Evolutionary conservation across 306 rosid species (phyloP).

Genomic region (Rosa persica): DNA sequence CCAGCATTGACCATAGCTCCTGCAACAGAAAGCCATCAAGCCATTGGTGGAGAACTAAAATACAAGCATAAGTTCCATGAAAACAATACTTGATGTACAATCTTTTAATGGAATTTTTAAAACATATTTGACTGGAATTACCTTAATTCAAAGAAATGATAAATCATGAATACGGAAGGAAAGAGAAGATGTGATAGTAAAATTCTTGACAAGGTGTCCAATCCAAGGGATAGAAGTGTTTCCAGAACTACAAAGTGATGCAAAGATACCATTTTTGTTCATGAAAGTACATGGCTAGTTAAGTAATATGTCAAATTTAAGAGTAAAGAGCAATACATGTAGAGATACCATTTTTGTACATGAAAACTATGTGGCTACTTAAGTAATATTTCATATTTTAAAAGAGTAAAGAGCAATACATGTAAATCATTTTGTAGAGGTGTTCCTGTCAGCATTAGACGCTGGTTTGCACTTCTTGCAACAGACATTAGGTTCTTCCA

Average conservation of each 20-base stretch:
- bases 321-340: slow-evolving; percentile 40
- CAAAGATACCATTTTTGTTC: neutral
- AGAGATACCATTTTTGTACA: slow-evolving; percentile 17
- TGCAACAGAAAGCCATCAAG: slow-evolving; percentile 41
- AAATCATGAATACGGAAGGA: neutral
- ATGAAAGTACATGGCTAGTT: slow-evolving; percentile 3
- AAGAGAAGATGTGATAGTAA: neutral
- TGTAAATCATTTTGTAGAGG: slow-evolving; percentile 96
- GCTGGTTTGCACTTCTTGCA: slow-evolving; percentile 88
- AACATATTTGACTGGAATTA: neutral
- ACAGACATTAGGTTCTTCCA: slow-evolving; percentile 96
- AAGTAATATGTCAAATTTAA: slow-evolving; percentile 9
- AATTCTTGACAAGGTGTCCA: neutral
- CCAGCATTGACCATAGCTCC: slow-evolving; percentile 96
- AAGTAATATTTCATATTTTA: slow-evolving; percentile 14
- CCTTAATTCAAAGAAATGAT: neutral
- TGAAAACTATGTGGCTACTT: slow-evolving; percentile 13
- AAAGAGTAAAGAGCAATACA: slow-evolving; percentile 35
- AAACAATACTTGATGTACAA: neutral
- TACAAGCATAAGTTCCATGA: neutral
- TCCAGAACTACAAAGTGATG: neutral
- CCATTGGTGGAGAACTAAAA: neutral
- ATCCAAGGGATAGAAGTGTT: neutral
- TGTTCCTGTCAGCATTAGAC: slow-evolving; percentile 96
- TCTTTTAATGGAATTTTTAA: neutral